Base-by-base conservation (phyloP, 208 protist genomes). In the Herpetomonas tarakana region DNA sequence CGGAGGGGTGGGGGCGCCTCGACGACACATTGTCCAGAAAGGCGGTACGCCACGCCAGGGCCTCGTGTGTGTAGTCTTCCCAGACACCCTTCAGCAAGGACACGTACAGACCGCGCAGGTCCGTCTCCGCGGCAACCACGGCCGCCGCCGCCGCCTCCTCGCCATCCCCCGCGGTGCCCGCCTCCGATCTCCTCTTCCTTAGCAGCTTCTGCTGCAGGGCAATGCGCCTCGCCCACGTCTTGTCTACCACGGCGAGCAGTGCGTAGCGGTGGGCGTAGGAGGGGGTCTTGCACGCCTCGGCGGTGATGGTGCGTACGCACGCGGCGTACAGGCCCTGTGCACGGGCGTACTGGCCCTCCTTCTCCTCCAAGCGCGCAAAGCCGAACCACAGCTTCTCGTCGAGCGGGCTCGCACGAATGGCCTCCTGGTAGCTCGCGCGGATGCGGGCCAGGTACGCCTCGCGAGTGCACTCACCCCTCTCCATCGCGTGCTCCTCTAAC, bases 341-440 rank as follows among this genome's bases (percentile, higher is more conserved):
- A 56, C 83, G 78, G 2, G 68, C 60, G 41, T 70, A 35, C 57
- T 88, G 81, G 21, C 60, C 74, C 44, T 82, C 65, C 45, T 65
- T 45, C 58, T 95, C 89, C 72, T 92, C 89, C 63, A 90, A 61
- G 60, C 77, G 77, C 45, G 89, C 89, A 62, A 84, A 91, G 11
- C 60, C 66, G n/a, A 86, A 64, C 83, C 89, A 92, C 49, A 71
- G 75, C 28, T 71, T 53, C 51, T 73, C 76, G 31, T 89, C 67
- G 24, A 79, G 65, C 11, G 85, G 82, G 58, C 81, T 80, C 11
- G 78, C 68, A 52, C 82, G 71, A 53, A 95, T 79, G 21, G 79
- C 81, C 2, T 66, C 83, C 45, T 89, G 74, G 58, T 79, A 90
- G 58, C 19, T 38, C 25, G 24, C 72, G 58, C 75, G 71, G 58